These are phyloP conservation scores for Epichloe sylvatica DNA, from an alignment of 2,329 filamentous ascomycete genomes.

Conservation along the genomic window DNA sequence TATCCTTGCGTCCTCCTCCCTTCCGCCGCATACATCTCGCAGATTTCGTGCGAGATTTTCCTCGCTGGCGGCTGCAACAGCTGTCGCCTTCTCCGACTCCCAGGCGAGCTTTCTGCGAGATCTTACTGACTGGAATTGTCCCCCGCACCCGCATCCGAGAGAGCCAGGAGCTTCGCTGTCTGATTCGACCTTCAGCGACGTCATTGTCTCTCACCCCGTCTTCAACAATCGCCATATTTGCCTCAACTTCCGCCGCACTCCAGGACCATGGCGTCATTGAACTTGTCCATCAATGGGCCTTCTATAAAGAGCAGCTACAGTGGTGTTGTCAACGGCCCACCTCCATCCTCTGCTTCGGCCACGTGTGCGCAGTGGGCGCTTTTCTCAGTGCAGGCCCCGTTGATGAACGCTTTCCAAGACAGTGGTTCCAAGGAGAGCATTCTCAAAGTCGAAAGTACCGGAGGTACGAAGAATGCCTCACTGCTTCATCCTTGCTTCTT, in stretches of 20 bases:
- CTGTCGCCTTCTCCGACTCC: not conserved
- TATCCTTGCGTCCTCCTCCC: not conserved
- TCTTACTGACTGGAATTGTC: not conserved
- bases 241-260: not conserved
- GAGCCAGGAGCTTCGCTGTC: not conserved
- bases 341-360: constrained; percentile 47
- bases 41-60: not conserved
- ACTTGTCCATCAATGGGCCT: constrained; percentile 64
- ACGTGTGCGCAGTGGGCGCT: constrained; percentile 89
- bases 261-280: constrained; percentile 58
- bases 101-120: not conserved
- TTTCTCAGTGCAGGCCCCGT: constrained; percentile 81
- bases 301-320: constrained; percentile 73
- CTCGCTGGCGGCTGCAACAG: not conserved
- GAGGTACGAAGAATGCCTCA: constrained; percentile 40
- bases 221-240: not conserved
- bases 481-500: not conserved
- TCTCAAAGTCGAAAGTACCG: constrained; percentile 83
- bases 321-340: constrained; percentile 39
- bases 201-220: not conserved
- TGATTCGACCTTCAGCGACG: not conserved
- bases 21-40: not conserved
- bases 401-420: constrained; percentile 88
- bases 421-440: constrained; percentile 79
- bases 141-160: not conserved